Conservation (phyloP, 2,329 filamentous ascomycete species). For the Sporothrix brasiliensis region DNA sequence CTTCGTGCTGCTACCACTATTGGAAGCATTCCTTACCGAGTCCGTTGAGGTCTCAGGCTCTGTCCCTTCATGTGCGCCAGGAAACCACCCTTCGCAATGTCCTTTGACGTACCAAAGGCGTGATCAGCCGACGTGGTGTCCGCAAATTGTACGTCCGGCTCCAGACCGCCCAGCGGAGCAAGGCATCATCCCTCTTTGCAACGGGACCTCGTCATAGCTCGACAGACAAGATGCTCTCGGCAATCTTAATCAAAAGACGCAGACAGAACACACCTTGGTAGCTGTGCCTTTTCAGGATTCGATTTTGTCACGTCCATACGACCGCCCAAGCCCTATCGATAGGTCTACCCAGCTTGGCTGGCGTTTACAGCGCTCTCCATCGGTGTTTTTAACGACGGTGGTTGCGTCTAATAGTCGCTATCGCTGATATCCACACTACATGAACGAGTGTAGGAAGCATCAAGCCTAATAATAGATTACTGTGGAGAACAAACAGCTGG, state of each 20-base stretch:
- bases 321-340: not conserved
- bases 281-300: not conserved
- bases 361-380: conserved; percentile 11
- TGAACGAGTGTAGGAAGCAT: not conserved
- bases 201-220: not conserved
- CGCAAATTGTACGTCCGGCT: conserved; percentile 36
- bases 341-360: not conserved
- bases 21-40: conserved; percentile 41
- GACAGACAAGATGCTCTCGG: no score
- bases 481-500: no score
- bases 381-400: conserved; percentile 4
- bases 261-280: not conserved
- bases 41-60: conserved; percentile 31
- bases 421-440: conserved; percentile 23
- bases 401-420: conserved; percentile 7
- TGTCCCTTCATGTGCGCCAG: conserved; percentile 14
- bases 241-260: not conserved
- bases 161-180: conserved; percentile 5
- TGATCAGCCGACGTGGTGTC: conserved; percentile 20
- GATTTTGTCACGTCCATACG: not conserved
- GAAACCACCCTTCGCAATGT: conserved; percentile 22
- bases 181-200: conserved; percentile 12
- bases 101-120: conserved; percentile 9
- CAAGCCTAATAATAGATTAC: not conserved
- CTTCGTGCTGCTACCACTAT: conserved; percentile 44